Evolutionary conservation across 208 protist species (phyloP), one percentile per base, ranked within the genome.

Genomic region (Trypanosoma melophagium): DNA sequence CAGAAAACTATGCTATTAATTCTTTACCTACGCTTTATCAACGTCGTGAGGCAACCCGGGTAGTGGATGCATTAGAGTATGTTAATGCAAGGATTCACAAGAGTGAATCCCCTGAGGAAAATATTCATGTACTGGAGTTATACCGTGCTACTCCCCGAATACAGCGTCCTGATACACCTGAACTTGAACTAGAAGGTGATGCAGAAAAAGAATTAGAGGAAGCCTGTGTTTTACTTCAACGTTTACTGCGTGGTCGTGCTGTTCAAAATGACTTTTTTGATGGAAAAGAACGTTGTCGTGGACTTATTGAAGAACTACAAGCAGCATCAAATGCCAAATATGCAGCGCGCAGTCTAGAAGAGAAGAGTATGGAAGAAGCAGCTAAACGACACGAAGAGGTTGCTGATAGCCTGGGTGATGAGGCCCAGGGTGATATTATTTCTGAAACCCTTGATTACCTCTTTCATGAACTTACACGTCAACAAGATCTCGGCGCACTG

Each of bases 231-330:
- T 77, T 98, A 24, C 85, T 98, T 41, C 92, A 98, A 75, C 79
- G 90, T 17, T 75, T 98, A 56, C 71, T 98, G 17, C 88, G 94
- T 45, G 94, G 94, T 21, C 84, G 94, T 42, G 90, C 94, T 3
- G 93, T 95, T 51, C 92, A 98, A 79, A 96, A 96, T 69, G 90
- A 95, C 76, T 96, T 96, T 81, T 97, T 95, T 71, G 94, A 98
- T 55, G 94, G 94, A 19, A 95, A 96, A 56, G 94, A 97, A 75
- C 83, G 94, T 14, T 96, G 92, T 75, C 81, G 88, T 52, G 92
- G 90, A 13, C 87, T 97, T 42, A 97, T 97, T 51, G 83, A 89
- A 56, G 94, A 97, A 67, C 70, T 97, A 67, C 92, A 97, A 82
- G 90, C 89, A 1, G 94, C 91, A 25, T 93, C 86, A 16, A 84